phyloP scores from a whole-genome alignment of 805 yeast species.

The Dipodascopsis uninucleata region DNA sequence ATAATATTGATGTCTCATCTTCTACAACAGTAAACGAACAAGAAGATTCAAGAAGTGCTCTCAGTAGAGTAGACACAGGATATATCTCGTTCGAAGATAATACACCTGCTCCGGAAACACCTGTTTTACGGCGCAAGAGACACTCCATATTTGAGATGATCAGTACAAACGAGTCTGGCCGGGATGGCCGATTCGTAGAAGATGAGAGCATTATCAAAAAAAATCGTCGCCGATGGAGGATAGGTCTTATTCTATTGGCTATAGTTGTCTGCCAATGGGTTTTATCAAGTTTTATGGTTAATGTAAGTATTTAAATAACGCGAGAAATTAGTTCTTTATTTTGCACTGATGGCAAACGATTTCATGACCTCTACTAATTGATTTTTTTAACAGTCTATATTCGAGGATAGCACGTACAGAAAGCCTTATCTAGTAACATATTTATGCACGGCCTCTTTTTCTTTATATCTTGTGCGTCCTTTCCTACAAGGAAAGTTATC shows the following conservation, averaged over 20 bases:
- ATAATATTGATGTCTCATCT: too few species aligned
- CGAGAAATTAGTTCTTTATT: not conserved
- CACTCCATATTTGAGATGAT: conserved; percentile 3
- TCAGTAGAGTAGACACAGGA: too few species aligned
- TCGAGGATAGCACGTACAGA: conserved; percentile 63
- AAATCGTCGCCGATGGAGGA: conserved; percentile 13
- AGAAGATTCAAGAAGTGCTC: too few species aligned
- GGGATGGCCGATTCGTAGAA: not conserved
- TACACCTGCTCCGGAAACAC: conserved; percentile 9
- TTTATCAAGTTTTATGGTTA: conserved; percentile 77
- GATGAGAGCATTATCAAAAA: not conserved
- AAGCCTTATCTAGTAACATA: conserved; percentile 94
- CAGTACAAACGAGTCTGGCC: not conserved
- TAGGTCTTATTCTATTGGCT: conserved; percentile 19
- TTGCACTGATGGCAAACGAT: not conserved
- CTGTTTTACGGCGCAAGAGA: conserved; percentile 3
- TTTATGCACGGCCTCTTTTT: conserved; percentile 80
- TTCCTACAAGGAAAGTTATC: conserved; percentile 28
- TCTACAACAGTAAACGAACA: too few species aligned
- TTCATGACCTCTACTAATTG: too few species aligned
- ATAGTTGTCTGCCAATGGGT: conserved; percentile 58
- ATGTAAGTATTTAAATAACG: conserved; percentile 41
- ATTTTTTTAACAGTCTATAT: conserved; percentile 38
- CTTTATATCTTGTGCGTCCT: conserved; percentile 69
- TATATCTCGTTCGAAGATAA: conserved; percentile 11